phyloP scores from a whole-genome alignment of 2,329 filamentous ascomycete genomes.

The Trichoderma endophyticum region DNA sequence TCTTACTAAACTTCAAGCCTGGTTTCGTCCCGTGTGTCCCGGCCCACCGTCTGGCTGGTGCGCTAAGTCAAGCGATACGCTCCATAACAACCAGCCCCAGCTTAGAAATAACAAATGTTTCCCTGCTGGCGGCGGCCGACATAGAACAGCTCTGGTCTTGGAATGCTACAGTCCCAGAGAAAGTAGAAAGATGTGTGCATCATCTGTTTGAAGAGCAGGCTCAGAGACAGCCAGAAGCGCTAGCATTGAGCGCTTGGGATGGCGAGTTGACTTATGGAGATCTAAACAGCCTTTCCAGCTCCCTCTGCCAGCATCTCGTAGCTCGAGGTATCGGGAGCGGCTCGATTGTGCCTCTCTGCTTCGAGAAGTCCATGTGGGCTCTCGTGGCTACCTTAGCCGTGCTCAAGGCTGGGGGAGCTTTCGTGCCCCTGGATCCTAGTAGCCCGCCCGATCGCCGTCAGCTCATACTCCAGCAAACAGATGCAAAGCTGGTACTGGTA shows the following conservation, averaged over 20 bases:
- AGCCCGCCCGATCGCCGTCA: no score
- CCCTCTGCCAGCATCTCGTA: constrained; percentile 10
- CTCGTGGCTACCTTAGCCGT: background rate
- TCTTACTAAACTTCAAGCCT: no score
- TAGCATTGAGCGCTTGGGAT: constrained; percentile 7
- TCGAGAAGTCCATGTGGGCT: constrained; percentile 10
- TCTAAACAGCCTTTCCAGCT: constrained; percentile 5
- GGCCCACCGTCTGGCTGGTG: no score
- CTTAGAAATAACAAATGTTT: background rate
- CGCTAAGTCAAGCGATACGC: no score
- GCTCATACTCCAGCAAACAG: no score
- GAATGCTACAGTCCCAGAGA: background rate
- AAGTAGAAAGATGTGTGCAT: background rate
- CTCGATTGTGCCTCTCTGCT: background rate
- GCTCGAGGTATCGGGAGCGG: constrained; percentile 1
- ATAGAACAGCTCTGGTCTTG: background rate
- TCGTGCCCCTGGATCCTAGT: background rate
- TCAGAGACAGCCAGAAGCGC: background rate
- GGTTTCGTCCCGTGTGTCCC: no score
- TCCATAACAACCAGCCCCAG: background rate
- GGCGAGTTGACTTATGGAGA: constrained; percentile 11
- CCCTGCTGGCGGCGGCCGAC: background rate
- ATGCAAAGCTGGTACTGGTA: no score
- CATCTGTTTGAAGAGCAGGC: background rate
- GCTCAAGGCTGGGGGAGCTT: constrained; percentile 6